Evolutionary conservation across 2,329 filamentous ascomycete genomes (phyloP).

Genomic region (Elsinoe ampelina): DNA sequence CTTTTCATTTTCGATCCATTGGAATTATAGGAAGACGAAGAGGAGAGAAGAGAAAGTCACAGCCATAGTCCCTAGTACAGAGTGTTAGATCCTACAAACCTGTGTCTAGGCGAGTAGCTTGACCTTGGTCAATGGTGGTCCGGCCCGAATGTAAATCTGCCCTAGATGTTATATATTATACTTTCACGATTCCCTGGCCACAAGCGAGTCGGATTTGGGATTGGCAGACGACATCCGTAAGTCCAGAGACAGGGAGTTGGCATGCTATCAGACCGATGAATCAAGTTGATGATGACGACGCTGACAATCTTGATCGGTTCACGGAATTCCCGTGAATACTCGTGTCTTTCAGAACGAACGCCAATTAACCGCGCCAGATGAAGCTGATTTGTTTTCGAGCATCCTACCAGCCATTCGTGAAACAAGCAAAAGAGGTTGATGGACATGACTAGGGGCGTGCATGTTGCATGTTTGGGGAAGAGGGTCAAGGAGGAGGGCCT

Average conservation of each 20-base stretch:
- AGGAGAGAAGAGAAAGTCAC: background rate
- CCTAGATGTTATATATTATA: constrained; percentile 2
- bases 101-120: background rate
- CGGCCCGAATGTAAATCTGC: constrained; percentile 1
- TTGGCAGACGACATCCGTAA: background rate
- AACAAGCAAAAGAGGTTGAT: background rate
- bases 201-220: background rate
- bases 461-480: background rate
- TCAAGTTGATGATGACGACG: too few species aligned
- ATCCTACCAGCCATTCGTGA: background rate
- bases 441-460: background rate
- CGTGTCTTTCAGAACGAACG: too few species aligned
- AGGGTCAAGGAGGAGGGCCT: background rate
- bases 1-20: background rate
- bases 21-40: background rate
- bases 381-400: background rate
- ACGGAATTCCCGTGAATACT: too few species aligned
- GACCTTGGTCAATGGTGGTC: background rate
- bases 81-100: background rate
- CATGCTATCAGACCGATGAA: background rate
- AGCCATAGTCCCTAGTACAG: background rate
- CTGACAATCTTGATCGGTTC: too few species aligned
- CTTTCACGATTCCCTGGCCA: background rate
- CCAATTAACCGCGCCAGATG: too few species aligned
- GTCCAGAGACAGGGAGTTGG: background rate